Evolutionary conservation across 345 rosid genomes (phyloP).

Genomic region (Camelina laxa): DNA sequence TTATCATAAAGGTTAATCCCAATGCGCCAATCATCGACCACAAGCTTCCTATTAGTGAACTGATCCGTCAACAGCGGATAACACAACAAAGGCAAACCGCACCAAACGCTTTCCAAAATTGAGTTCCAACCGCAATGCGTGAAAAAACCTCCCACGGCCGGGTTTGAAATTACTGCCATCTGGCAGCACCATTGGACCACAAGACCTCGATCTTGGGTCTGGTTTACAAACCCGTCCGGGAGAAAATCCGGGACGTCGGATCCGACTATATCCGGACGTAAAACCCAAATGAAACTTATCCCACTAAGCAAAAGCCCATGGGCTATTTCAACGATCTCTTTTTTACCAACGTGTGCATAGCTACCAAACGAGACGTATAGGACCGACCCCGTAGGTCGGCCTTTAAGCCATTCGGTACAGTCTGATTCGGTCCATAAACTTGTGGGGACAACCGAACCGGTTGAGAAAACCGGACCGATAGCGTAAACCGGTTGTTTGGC

Average conservation of each 20-base stretch:
- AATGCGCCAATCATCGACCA: constrained; percentile 69
- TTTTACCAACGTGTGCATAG: constrained; percentile 54
- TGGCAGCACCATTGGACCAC: constrained; percentile 72
- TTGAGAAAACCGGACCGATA: constrained; percentile 68
- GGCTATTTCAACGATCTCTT: constrained; percentile 55
- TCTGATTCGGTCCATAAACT: constrained; percentile 75
- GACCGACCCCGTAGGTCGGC: constrained; percentile 50
- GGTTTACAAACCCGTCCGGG: constrained; percentile 50
- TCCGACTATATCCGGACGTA: constrained; percentile 68
- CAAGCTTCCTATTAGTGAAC: constrained; percentile 68
- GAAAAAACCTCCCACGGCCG: constrained; percentile 65
- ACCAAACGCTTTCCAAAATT: constrained; percentile 61
- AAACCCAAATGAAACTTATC: constrained; percentile 57
- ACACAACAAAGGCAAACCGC: constrained; percentile 59
- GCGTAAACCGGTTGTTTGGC: constrained; percentile 54
- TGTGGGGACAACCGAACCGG: constrained; percentile 50
- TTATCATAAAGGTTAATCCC: constrained; percentile 58
- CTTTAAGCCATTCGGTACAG: constrained; percentile 61
- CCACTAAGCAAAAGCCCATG: constrained; percentile 54
- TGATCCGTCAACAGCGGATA: constrained; percentile 70
- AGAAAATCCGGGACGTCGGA: constrained; percentile 52
- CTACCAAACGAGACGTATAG: constrained; percentile 65
- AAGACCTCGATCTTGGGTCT: constrained; percentile 47
- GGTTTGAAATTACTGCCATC: constrained; percentile 51
- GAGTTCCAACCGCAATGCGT: constrained; percentile 89